phyloP scores from a whole-genome alignment of 2,329 filamentous ascomycete genomes.

The Aspergillus piperis region DNA sequence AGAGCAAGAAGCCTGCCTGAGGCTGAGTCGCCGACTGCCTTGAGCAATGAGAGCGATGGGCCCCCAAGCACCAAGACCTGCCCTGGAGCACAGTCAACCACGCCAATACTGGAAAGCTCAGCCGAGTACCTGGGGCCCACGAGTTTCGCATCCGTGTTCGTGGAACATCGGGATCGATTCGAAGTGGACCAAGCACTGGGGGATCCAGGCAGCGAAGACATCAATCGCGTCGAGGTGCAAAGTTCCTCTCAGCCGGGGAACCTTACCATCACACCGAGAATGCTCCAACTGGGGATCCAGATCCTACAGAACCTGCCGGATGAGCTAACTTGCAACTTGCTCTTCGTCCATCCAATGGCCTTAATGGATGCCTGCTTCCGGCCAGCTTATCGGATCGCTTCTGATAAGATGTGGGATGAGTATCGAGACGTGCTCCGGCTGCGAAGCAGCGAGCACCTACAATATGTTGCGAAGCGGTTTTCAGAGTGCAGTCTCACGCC shows the following conservation, averaged over 20 bases:
- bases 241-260: not conserved
- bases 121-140: slow-evolving; percentile 9
- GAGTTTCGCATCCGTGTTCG: slow-evolving; percentile 8
- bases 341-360: not conserved
- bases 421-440: not conserved
- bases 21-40: not conserved
- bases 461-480: not conserved
- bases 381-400: not conserved
- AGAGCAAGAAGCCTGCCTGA: not conserved
- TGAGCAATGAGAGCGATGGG: not conserved
- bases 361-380: slow-evolving; percentile 4
- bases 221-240: not conserved
- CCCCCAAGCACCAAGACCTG: not conserved
- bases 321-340: not conserved
- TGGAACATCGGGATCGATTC: slow-evolving; percentile 8
- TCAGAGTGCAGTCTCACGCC: not conserved
- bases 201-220: not conserved
- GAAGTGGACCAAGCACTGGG: not conserved
- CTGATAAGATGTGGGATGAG: not conserved
- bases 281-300: not conserved
- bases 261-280: not conserved
- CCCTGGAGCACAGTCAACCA: not conserved
- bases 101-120: slow-evolving; percentile 2
- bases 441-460: not conserved
- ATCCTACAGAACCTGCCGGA: slow-evolving; percentile 3